Base-by-base conservation (phyloP, 805 yeast species). In the Grigorovia jiainica region DNA sequence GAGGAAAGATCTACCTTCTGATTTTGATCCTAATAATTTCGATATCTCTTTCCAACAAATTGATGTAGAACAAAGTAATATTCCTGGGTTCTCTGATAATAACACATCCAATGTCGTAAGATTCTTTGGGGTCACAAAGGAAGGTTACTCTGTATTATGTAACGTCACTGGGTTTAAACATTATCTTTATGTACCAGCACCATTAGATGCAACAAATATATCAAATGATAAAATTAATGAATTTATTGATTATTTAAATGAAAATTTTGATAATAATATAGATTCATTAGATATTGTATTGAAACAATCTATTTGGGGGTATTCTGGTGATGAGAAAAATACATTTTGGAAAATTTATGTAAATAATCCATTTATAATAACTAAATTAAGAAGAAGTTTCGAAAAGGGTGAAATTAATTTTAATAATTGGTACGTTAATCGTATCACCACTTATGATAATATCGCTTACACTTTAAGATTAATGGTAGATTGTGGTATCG, bases 271-370 rank as follows among this genome's bases (percentile, higher is more conserved):
- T 44, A 70, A 68, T 41, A 81, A 82, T n/a, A 69, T 87, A 9
- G 71, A 75, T 46, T 72, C 72, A 17, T 67, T 90, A 17, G 87
- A 84, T 45, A 68, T 89, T 11, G 68, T 61, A 5, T 61, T 72
- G 55, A 87, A 86, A 52, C 95, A 90, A 58, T 82, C 94, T 9
- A 79, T 92, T 44, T 90, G 97, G 97, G 97, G 97, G 8, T 92
- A 73, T 58, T 79, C 79, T 43, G 92, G 94, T 46, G 86, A 82
- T 51, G 67, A 72, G 9, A 79, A 80, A 53, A 68, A 81, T 3
- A 87, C 95, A 3, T 92, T 89, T 53, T 72, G 92, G 60, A 85
- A 83, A 59, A 68, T 92, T 15, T 70, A 71, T 33, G 80, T 79
- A 13, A 72, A 72, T 8, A 81, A 82, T 52, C 82, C 90, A 21